phyloP scores from a whole-genome alignment of 1,284 basidiomycete species.

The Rhodotorula sp. region DNA sequence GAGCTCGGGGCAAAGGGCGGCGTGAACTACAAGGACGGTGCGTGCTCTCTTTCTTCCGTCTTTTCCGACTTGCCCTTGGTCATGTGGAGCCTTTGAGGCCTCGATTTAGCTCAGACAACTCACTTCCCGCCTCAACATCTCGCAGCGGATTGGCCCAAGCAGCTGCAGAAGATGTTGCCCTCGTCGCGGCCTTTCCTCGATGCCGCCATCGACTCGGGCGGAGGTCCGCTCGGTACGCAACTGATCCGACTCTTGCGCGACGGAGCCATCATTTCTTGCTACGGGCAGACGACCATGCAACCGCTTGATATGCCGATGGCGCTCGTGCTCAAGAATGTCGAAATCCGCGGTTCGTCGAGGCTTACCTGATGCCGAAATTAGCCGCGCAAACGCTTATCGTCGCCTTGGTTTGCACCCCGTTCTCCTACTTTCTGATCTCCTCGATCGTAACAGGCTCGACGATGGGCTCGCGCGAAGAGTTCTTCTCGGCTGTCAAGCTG shows the following conservation, averaged over 20 bases:
- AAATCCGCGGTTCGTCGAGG: slow-evolving; percentile 62
- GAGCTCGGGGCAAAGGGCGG: slow-evolving; percentile 74
- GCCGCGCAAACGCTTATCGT: too few species aligned
- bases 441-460: slow-evolving; percentile 54
- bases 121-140: background rate
- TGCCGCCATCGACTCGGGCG: slow-evolving; percentile 75
- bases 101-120: background rate
- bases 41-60: slow-evolving; percentile 38
- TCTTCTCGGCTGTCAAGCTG: slow-evolving; percentile 69
- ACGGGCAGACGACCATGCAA: slow-evolving; percentile 63
- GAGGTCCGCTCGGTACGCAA: slow-evolving; percentile 68
- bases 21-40: slow-evolving; percentile 67
- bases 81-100: background rate
- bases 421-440: background rate
- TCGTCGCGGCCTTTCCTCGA: slow-evolving; percentile 57
- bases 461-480: slow-evolving; percentile 78
- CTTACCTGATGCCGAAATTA: background rate
- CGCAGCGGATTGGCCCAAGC: slow-evolving; percentile 64
- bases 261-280: slow-evolving; percentile 57
- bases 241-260: slow-evolving; percentile 61
- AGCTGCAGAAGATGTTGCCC: slow-evolving; percentile 58
- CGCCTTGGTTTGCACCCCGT: background rate
- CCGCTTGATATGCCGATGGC: slow-evolving; percentile 69
- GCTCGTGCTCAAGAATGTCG: slow-evolving; percentile 72
- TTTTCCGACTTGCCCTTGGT: background rate